Conservation (phyloP, 108 stramenopile species). For the Cylindrotheca closterium region DNA sequence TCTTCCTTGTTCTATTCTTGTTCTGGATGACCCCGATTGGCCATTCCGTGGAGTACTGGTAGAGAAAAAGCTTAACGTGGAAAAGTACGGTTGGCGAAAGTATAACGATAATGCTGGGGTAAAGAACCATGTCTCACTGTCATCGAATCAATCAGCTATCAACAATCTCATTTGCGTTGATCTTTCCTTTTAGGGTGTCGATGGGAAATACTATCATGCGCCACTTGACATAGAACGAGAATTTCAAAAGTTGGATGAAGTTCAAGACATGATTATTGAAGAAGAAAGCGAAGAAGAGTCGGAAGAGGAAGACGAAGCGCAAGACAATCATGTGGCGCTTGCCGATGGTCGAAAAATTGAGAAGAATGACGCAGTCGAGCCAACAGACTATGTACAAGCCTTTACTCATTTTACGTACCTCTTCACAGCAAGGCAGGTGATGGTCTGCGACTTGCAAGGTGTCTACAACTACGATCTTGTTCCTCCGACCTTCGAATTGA, state of each 20-base stretch:
- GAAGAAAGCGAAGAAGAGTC: neutral
- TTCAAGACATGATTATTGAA: neutral
- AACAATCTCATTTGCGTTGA: too few relatives aligned
- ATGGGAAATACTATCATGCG: conserved; percentile 12
- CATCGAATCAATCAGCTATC: too few relatives aligned
- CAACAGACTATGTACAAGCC: conserved; percentile 54
- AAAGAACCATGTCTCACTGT: neutral
- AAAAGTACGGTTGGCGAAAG: conserved; percentile 49
- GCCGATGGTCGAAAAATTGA: neutral
- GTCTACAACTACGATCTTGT: conserved; percentile 49
- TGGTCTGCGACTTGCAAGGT: conserved; percentile 67
- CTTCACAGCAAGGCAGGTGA: conserved; percentile 34
- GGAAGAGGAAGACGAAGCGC: neutral
- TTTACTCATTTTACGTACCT: conserved; percentile 59
- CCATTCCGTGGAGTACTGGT: conserved; percentile 45
- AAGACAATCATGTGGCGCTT: neutral
- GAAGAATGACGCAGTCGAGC: conserved; percentile 7
- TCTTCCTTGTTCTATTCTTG: conserved; percentile 48
- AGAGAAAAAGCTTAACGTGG: conserved; percentile 56
- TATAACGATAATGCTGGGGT: conserved; percentile 59
- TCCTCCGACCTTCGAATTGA: conserved; percentile 59
- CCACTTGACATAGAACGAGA: conserved; percentile 21
- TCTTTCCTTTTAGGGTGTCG: conserved; percentile 3
- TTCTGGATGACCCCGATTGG: conserved; percentile 41
- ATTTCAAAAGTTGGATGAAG: conserved; percentile 7